A percentile compares a stretch with the other conserved stretches of the same genome.
phyloP scores from a whole-genome alignment of 1,139 yeast genomes.

The Saccharomyces hybrid region DNA sequence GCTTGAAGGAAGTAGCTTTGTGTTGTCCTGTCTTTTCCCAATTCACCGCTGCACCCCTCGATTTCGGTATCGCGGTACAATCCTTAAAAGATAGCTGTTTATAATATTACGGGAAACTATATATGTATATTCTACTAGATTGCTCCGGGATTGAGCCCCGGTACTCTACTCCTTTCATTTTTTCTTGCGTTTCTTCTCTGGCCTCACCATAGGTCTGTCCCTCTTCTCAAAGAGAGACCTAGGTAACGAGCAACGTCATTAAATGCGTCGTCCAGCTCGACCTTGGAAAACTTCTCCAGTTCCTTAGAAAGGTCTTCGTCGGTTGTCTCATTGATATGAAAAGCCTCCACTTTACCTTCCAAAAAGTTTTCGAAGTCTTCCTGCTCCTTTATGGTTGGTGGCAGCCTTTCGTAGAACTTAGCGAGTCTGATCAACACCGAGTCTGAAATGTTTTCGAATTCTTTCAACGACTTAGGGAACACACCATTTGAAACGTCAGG shows the following conservation, averaged over 20 bases:
- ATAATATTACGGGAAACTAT: background rate
- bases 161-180: background rate
- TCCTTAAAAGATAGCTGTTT: too few relatives aligned
- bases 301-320: slow-evolving; percentile 26
- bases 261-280: slow-evolving; percentile 44
- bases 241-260: slow-evolving; percentile 62
- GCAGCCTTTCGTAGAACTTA: slow-evolving; percentile 61
- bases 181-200: slow-evolving; percentile 34
- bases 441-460: slow-evolving; percentile 43
- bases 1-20: too few relatives aligned
- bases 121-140: background rate
- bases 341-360: slow-evolving; percentile 38
- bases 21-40: too few relatives aligned
- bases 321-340: slow-evolving; percentile 23
- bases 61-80: too few relatives aligned
- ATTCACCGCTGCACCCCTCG: too few relatives aligned
- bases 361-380: slow-evolving; percentile 42
- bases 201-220: slow-evolving; percentile 42
- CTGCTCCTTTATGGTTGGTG: slow-evolving; percentile 44
- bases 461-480: slow-evolving; percentile 56
- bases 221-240: slow-evolving; percentile 54
- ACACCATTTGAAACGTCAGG: slow-evolving; percentile 38
- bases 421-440: slow-evolving; percentile 46
- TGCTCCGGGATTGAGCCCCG: too few relatives aligned
- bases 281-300: slow-evolving; percentile 37